Evolutionary conservation across 768 basidiomycete genomes (phyloP).

Genomic region (Pholiota conissans): DNA sequence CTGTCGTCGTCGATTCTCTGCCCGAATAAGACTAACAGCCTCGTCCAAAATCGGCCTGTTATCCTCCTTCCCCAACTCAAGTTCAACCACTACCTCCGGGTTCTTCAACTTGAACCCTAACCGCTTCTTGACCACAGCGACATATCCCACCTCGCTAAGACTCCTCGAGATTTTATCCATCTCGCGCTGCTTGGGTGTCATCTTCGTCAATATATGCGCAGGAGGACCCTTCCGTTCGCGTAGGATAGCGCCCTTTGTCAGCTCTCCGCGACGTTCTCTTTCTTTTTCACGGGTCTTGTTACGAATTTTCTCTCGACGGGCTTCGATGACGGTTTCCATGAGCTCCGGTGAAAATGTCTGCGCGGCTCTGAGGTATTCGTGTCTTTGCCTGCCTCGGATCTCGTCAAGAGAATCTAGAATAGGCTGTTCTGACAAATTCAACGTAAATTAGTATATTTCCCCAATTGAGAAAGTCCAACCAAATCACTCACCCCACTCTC

Average conservation of each 20-base stretch:
- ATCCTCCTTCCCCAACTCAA: slow-evolving; percentile 30
- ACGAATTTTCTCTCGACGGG: slow-evolving; percentile 56
- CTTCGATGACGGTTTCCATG: slow-evolving; percentile 48
- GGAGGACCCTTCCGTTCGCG: slow-evolving; percentile 61
- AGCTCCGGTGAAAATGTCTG: slow-evolving; percentile 50
- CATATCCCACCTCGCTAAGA: slow-evolving; percentile 69
- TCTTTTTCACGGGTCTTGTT: slow-evolving; percentile 66
- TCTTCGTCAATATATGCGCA: slow-evolving; percentile 52
- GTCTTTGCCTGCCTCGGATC: slow-evolving; percentile 33
- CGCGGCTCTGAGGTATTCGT: slow-evolving; percentile 41
- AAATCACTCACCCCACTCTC: slow-evolving; percentile 43
- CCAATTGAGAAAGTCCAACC: not conserved
- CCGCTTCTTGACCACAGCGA: slow-evolving; percentile 59
- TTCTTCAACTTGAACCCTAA: slow-evolving; percentile 51
- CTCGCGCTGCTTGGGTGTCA: slow-evolving; percentile 47
- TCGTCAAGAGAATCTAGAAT: slow-evolving; percentile 28
- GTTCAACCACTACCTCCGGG: slow-evolving; percentile 35
- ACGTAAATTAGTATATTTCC: no score
- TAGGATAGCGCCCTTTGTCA: slow-evolving; percentile 44
- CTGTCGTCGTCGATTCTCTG: slow-evolving; percentile 29
- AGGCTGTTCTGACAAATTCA: slow-evolving; percentile 36
- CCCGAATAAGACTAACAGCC: slow-evolving; percentile 21
- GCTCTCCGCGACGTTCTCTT: slow-evolving; percentile 66
- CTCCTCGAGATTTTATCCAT: slow-evolving; percentile 52
- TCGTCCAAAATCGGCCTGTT: slow-evolving; percentile 27